Percentiles rank a stretch among this genome's conserved stretches.
Conservation (phyloP, 2,329 filamentous ascomycete genomes). For the Hypoxylon sp. region DNA sequence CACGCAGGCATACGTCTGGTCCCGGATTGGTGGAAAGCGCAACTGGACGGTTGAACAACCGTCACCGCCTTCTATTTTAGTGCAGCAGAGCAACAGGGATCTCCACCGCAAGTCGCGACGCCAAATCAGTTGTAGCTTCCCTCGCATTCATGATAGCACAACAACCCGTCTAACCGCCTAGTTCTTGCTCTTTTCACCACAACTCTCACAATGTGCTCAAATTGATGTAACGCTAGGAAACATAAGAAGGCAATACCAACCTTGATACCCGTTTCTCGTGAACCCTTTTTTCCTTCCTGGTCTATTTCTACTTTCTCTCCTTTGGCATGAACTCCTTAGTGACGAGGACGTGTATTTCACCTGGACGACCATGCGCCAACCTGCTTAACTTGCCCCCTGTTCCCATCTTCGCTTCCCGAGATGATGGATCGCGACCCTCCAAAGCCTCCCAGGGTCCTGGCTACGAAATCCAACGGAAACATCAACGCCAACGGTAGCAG, state of each 20-base stretch:
- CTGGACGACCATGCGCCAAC: slow-evolving; percentile 30
- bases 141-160: slow-evolving; percentile 31
- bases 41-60: slow-evolving; percentile 14
- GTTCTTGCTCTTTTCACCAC: slow-evolving; percentile 34
- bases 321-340: slow-evolving; percentile 28
- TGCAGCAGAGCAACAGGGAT: slow-evolving; percentile 29
- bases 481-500: slow-evolving; percentile 21
- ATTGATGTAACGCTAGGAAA: slow-evolving; percentile 18
- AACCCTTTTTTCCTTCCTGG: slow-evolving; percentile 7
- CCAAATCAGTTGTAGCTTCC: slow-evolving; percentile 26
- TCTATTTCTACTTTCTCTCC: slow-evolving; percentile 12
- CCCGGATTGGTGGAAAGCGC: slow-evolving; percentile 21
- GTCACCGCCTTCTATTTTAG: slow-evolving; percentile 32
- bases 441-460: slow-evolving; percentile 38
- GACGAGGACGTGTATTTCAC: slow-evolving; percentile 25
- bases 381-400: slow-evolving; percentile 35
- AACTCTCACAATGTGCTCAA: slow-evolving; percentile 18
- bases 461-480: slow-evolving; percentile 45
- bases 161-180: slow-evolving; percentile 12
- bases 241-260: slow-evolving; percentile 9
- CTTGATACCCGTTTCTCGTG: slow-evolving; percentile 15
- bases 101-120: slow-evolving; percentile 36
- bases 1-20: neutral
- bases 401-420: slow-evolving; percentile 16
- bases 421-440: slow-evolving; percentile 45